Conservation (phyloP, 1,284 basidiomycete species). For the Austroboletus rostrupii region DNA sequence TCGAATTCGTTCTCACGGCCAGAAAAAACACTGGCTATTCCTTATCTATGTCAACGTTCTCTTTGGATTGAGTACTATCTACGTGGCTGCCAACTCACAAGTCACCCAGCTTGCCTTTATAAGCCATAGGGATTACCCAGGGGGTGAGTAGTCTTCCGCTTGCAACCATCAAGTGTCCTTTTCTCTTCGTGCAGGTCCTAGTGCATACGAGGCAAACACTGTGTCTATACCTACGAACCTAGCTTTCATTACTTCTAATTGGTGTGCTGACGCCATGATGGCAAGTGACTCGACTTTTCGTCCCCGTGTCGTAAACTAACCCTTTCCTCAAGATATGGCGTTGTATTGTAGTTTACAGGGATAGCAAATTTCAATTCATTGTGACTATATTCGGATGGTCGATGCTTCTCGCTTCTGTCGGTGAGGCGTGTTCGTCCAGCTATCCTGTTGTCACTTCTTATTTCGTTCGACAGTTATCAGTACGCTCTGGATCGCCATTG, state of each 20-base stretch:
- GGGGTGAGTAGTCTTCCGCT: constrained; percentile 23
- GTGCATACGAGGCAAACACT: constrained; percentile 21
- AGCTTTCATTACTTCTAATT: constrained; percentile 29
- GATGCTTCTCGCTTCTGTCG: constrained; percentile 25
- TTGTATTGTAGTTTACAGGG: constrained; percentile 31
- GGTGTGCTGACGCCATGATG: constrained; percentile 32
- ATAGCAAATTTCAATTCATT: constrained; percentile 22
- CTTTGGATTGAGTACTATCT: constrained; percentile 32
- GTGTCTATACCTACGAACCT: constrained; percentile 25
- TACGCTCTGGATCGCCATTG: constrained; percentile 24
- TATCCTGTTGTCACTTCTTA: not conserved
- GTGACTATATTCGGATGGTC: constrained; percentile 19
- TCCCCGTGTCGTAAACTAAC: not conserved
- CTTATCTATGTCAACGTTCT: constrained; percentile 31
- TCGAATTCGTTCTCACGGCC: constrained; percentile 13
- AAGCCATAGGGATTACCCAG: constrained; percentile 33
- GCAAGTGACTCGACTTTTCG: constrained; percentile 14
- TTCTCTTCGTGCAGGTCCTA: constrained; percentile 19
- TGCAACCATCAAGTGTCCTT: not conserved
- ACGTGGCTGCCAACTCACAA: constrained; percentile 21
- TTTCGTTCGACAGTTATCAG: constrained; percentile 23
- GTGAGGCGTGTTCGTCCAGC: constrained; percentile 7
- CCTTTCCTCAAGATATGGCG: constrained; percentile 31
- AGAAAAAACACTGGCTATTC: constrained; percentile 23
- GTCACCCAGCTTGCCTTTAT: constrained; percentile 34